Base-by-base conservation (phyloP, 1,284 basidiomycete genomes). In the Cutaneotrichosporon cyanovorans region DNA sequence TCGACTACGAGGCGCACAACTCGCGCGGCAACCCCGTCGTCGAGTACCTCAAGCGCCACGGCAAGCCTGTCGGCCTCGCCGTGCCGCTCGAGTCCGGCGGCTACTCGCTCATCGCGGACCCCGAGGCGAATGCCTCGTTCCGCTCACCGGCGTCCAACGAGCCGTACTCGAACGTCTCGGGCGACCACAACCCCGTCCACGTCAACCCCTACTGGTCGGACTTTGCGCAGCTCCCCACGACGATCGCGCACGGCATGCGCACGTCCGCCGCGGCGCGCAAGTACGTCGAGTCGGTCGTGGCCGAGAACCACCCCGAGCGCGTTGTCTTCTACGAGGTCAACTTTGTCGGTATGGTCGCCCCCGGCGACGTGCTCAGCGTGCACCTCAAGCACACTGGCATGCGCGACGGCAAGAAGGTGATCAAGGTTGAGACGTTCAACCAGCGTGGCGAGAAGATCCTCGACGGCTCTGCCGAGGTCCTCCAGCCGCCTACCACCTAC, bases 231-330 rank as follows among this genome's bases (percentile, higher is more conserved):
- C 82, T 98, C 19, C 93, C 92, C 23, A 87, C 87, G 14, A 97
- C 95, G 16, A 98, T 98, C 67, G 96, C 93, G 6, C 93, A 98
- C 66, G 93, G 93, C 46, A 83, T 98, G 76, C 96, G 90, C 87
- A 85, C 89, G 15, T 91, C 87, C 57, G 93, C 95, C 39, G 91
- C 91, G 19, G 93, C 91, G 25, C 81, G 93, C 61, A 83, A 85
- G 48, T 93, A 85, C 67, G 82, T 97, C 57, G 95, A 98, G 75
- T 91, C 82, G 48, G 82, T 95, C 47, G 92, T 88, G 40, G 93
- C 92, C 15, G 83, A 93, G 72, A 92, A 92, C 53, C 80, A 85
- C 61, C 89, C 91, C 9, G 84, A 91, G 55, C 83, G 95, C 53
- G 90, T 97, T 37, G 74, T 87, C 48, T 78, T 84, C 82, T 96